phyloP scores from a whole-genome alignment of 2,329 filamentous ascomycete species.

The Colletotrichum siamense region DNA sequence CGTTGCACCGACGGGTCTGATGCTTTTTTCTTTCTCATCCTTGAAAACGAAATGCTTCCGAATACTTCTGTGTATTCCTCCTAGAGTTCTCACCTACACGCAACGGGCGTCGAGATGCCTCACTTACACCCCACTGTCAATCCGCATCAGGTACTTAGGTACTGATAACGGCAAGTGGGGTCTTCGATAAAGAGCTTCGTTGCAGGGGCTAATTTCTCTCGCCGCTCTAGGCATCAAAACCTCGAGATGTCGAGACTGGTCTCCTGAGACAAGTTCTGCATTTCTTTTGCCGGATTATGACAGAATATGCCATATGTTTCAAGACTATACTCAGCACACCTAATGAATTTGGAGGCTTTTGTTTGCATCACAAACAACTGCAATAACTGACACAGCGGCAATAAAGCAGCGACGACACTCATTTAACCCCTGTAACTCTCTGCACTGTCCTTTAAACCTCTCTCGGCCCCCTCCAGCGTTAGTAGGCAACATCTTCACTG shows the following conservation, averaged over 20 bases:
- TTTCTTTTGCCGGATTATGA: too few species aligned
- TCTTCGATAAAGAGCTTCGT: not conserved
- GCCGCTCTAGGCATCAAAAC: not conserved
- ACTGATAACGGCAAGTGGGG: slow-evolving; percentile 2
- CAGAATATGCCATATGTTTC: too few species aligned
- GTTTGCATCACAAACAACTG: not conserved
- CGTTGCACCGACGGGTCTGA: not conserved
- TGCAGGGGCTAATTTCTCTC: not conserved
- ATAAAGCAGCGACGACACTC: not conserved
- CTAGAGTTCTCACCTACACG: not conserved
- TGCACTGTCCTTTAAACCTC: not conserved
- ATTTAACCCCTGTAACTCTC: not conserved
- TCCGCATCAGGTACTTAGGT: too few species aligned
- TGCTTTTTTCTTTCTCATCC: not conserved
- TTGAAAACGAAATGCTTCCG: not conserved
- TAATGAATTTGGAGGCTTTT: not conserved
- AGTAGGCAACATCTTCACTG: not conserved
- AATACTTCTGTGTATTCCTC: not conserved
- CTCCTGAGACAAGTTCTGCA: not conserved
- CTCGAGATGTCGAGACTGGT: not conserved
- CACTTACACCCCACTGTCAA: not conserved
- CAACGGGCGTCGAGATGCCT: not conserved
- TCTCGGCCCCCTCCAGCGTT: not conserved
- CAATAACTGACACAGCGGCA: not conserved
- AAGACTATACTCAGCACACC: not conserved